These are phyloP conservation scores for Pseudotulostoma volvatum DNA, from an alignment of 495 filamentous ascomycete species.

Conservation along the genomic window DNA sequence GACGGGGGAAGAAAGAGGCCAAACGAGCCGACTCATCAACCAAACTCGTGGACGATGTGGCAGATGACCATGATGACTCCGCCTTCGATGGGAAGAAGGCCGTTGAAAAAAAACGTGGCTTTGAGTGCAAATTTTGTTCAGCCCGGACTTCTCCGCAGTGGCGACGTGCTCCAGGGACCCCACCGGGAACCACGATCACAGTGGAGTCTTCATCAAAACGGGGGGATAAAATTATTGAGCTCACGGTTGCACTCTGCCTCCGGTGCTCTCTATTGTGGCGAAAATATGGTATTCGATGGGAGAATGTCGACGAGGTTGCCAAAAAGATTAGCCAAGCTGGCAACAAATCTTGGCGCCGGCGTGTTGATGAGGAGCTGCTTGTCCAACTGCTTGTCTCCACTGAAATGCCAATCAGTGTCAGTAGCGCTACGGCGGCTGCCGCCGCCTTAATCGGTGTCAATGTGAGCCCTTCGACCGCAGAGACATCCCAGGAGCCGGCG, in stretches of 20 bases:
- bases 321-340: slow-evolving; percentile 76
- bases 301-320: slow-evolving; percentile 81
- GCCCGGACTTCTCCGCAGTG: slow-evolving; percentile 72
- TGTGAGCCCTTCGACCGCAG: slow-evolving; percentile 23
- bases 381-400: slow-evolving; percentile 53
- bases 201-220: slow-evolving; percentile 48
- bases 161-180: slow-evolving; percentile 68
- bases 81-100: slow-evolving; percentile 92
- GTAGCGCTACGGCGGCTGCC: slow-evolving; percentile 26
- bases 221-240: slow-evolving; percentile 54
- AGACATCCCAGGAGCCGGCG: slow-evolving; percentile 30
- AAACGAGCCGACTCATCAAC: slow-evolving; percentile 38
- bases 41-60: slow-evolving; percentile 78
- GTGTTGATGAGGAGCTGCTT: slow-evolving; percentile 79
- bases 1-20: slow-evolving; percentile 77
- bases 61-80: slow-evolving; percentile 86
- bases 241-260: slow-evolving; percentile 71
- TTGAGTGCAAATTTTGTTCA: slow-evolving; percentile 88
- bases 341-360: slow-evolving; percentile 72
- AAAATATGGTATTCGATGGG: slow-evolving; percentile 88
- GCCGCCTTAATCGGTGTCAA: slow-evolving; percentile 29
- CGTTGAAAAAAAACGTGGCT: slow-evolving; percentile 53
- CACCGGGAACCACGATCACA: slow-evolving; percentile 53
- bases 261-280: slow-evolving; percentile 87
- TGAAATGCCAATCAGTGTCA: slow-evolving; percentile 32